Base-by-base conservation (phyloP, 176 grass and related monocot species). In the Cymbopogon citratus region DNA sequence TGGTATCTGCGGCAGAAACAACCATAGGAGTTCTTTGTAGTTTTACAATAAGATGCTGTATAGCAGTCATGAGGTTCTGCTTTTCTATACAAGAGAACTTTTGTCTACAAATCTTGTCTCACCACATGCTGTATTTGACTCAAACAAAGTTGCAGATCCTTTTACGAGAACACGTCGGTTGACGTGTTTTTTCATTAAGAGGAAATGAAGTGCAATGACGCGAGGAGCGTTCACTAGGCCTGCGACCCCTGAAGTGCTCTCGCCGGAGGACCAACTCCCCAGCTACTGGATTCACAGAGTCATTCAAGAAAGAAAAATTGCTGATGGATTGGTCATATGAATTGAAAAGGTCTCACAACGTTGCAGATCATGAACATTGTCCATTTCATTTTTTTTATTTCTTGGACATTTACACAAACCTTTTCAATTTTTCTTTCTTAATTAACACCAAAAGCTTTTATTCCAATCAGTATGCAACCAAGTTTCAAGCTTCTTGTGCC, bases 21-120 rank as follows among this genome's bases (percentile, higher is more conserved):
- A 63, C 33, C 69, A 33, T 39, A 66, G 19, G 6, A 74, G 63
- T 64, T 86, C 31, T 73, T 82, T 86, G 79, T 82, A 51, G 48
- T 78, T 12, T 62, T 67, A 23, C 36, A 83, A 62, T 90, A 83
- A 90, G 79, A 74, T 28, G 39, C 15, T 40, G 79, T 33, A 46
- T 41, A 78, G 57, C 43, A 69, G 48, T 40, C 39, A 36, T 28
- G 36, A 73, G 36, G 28, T 78, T 43, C 54, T 81, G 51, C 66
- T 28, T 81, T 44, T 72, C 28, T 28, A 36, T 77, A 31, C 72
- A 71, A 66, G 35, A 66, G 73, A 36, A 36, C 71, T 43, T 68
- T 76, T 73, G 34, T 41, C 56, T 57, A 12, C 51, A 54, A 52
- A 76, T 36, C 15, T 73, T 44, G 63, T 11, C 4, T 76, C 27